These are phyloP conservation scores for Dalbergia cochinchinensis DNA, from an alignment of 306 rosid species.

Conservation along the genomic window DNA sequence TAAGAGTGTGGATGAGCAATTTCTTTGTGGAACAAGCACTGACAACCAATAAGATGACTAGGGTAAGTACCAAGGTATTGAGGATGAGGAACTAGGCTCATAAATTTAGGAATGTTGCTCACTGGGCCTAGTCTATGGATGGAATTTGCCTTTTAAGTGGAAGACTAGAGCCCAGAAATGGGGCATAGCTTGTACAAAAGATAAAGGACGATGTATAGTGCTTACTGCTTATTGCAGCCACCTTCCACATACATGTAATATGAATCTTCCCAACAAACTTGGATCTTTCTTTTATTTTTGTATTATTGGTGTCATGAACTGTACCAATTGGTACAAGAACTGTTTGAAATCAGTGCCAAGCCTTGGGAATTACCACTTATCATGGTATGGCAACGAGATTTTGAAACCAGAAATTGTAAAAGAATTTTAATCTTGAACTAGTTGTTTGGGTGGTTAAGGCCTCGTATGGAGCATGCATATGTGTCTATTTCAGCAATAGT, in stretches of 20 bases:
- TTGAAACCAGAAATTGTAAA: constrained; percentile 17
- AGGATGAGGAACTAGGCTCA: constrained; percentile 36
- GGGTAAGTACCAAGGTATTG: neutral
- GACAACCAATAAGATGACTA: constrained; percentile 31
- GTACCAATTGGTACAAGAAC: constrained; percentile 31
- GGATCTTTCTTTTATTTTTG: neutral
- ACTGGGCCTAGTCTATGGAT: constrained; percentile 19
- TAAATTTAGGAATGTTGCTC: constrained; percentile 34
- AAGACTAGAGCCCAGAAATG: constrained; percentile 36
- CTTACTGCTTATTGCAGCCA: constrained; percentile 19
- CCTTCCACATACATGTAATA: constrained; percentile 25
- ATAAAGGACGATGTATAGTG: neutral
- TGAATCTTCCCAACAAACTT: constrained; percentile 12
- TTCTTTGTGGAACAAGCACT: constrained; percentile 46
- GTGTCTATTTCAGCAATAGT: constrained; percentile 38
- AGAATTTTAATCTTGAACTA: constrained; percentile 23
- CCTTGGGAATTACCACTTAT: constrained; percentile 4
- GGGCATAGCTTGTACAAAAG: constrained; percentile 31
- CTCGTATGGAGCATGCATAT: constrained; percentile 28
- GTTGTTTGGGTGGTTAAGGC: constrained; percentile 2
- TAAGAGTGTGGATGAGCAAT: constrained; percentile 30
- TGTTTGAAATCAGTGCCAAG: neutral
- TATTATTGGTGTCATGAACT: neutral
- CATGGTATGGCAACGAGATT: constrained; percentile 4
- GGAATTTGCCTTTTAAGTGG: constrained; percentile 33